Percentiles rank a stretch among this genome's conserved stretches.
phyloP scores from a whole-genome alignment of 148 eudicot species.

The Amaranthus hypochondriacus region DNA sequence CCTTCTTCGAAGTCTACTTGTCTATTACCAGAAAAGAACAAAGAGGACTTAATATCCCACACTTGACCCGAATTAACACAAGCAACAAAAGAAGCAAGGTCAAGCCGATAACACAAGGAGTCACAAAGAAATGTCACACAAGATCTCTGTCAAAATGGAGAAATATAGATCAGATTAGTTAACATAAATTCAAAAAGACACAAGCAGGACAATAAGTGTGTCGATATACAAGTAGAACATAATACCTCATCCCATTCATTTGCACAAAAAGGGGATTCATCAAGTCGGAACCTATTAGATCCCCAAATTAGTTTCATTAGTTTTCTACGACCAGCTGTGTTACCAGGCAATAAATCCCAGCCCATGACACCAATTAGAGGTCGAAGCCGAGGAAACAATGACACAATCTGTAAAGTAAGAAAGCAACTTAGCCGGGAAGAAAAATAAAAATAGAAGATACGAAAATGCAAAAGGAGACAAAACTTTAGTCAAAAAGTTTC shows the following conservation, averaged over 20 bases:
- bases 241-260: conserved; percentile 74
- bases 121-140: conserved; percentile 86
- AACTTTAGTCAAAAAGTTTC: conserved; percentile 10
- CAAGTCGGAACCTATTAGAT: conserved; percentile 67
- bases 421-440: conserved; percentile 20
- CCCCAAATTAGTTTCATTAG: conserved; percentile 89
- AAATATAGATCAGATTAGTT: conserved; percentile 14
- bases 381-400: conserved; percentile 86
- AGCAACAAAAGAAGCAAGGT: conserved; percentile 95
- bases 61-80: conserved; percentile 86
- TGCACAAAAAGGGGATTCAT: conserved; percentile 64
- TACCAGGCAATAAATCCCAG: conserved; percentile 91
- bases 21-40: conserved; percentile 70
- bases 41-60: conserved; percentile 70
- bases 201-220: conserved; percentile 1
- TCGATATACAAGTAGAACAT: not conserved
- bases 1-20: conserved; percentile 35
- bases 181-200: not conserved
- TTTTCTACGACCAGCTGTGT: conserved; percentile 68
- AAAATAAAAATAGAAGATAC: not conserved
- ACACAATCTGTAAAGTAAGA: conserved; percentile 53
- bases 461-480: conserved; percentile 15
- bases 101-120: conserved; percentile 88
- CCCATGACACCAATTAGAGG: conserved; percentile 94
- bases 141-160: conserved; percentile 54